Evolutionary conservation across 208 protist genomes (phyloP), one percentile per base, ranked within the genome.

Genomic region (Vickermania spadyakhi): DNA sequence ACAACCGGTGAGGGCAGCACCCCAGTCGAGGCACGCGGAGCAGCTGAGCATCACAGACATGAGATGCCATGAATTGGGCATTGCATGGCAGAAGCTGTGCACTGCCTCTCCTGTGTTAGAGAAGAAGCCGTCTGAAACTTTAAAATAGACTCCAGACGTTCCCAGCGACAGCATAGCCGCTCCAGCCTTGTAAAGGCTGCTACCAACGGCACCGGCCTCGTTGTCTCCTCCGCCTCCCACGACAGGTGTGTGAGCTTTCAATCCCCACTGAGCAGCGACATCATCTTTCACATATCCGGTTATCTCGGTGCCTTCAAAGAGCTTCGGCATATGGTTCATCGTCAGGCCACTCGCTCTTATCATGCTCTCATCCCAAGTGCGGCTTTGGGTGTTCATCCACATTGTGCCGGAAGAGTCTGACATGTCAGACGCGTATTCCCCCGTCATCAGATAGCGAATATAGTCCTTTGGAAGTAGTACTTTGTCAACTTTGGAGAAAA

Each of bases 11-110:
- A 91, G 57, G 58, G 74, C 71, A 11, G 80, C 66, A 0, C 74
- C 84, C 80, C 80, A 91, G 62, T 81, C 75, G 21, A 91, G 72
- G 70, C 84, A 91, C n/a, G 69, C 73, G 26, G 80, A 76, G 65
- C 80, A 86, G 73, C 77, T 91, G 25, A 91, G 76, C 31, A 87
- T 87, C 28, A 91, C 84, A 3, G 80, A 86, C 84, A 91, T 91
- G 29, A 87, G 66, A 53, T 87, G 79, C 79, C 84, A 91, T 21
- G 69, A 75, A 27, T 77, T 45, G n/a, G 77, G 80, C 28, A 91
- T 61, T 23, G 80, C 79, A 59, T 91, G 77, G 71, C 79, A 91
- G 70, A 87, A 91, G 68, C 80, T 85, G 65, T 87, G 84, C 36
- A 87, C 80, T 11, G 80, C 84, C 75, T 91, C 84, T 27, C 73